phyloP scores from a whole-genome alignment of 257 asterid genomes.

The Plantago major region DNA sequence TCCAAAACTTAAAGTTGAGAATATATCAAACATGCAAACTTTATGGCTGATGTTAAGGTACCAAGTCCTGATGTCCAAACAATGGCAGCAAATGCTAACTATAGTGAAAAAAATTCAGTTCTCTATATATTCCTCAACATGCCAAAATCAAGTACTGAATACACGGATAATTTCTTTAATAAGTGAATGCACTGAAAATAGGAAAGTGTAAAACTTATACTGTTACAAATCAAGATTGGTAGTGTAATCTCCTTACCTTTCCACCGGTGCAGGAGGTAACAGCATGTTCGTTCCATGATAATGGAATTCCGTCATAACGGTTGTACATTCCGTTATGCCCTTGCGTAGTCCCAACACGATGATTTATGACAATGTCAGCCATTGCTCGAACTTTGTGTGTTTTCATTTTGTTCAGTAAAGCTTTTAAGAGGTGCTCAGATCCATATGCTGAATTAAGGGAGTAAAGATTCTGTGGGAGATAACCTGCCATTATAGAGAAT shows the following conservation, averaged over 20 bases:
- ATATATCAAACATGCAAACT: conserved; percentile 16
- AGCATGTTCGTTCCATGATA: conserved; percentile 88
- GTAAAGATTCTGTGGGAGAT: conserved; percentile 90
- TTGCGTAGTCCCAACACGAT: conserved; percentile 83
- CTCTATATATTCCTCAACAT: background rate
- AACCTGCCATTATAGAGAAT: conserved; percentile 39
- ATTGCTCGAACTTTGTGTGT: conserved; percentile 76
- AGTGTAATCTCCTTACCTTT: conserved; percentile 43
- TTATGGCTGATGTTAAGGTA: background rate
- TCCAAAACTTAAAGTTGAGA: too few relatives aligned
- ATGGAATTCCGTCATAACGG: conserved; percentile 91
- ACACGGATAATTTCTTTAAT: background rate
- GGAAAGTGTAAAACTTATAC: background rate
- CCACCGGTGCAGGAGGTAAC: conserved; percentile 95
- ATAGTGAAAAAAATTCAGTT: background rate
- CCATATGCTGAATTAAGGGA: conserved; percentile 85
- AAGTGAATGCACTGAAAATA: background rate
- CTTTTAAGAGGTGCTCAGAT: conserved; percentile 67
- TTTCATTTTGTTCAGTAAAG: conserved; percentile 82
- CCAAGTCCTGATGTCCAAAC: background rate
- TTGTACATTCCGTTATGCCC: conserved; percentile 91
- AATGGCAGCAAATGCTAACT: too few relatives aligned
- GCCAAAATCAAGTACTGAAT: background rate
- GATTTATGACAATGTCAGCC: conserved; percentile 97
- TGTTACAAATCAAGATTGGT: conserved; percentile 6